Evolutionary conservation across 1,284 basidiomycete genomes (phyloP).

Genomic region (Cryptococcus hybrid): DNA sequence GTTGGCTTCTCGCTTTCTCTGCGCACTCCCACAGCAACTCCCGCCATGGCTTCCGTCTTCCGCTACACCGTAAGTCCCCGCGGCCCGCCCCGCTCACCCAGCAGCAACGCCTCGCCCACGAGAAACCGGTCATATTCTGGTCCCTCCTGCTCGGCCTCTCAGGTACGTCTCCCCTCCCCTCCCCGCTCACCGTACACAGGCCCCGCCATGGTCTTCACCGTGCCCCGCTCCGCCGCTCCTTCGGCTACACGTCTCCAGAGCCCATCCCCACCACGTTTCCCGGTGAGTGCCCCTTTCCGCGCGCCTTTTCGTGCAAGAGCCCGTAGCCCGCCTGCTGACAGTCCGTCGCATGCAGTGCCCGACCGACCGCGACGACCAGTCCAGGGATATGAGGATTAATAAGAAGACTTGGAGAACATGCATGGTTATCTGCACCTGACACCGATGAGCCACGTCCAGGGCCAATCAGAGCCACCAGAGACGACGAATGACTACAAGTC

Average conservation of each 20-base stretch:
- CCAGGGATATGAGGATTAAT: neutral
- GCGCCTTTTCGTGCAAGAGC: neutral
- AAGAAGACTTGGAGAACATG: neutral
- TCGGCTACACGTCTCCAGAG: conserved; percentile 71
- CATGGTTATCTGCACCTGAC: neutral
- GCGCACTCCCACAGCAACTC: no score
- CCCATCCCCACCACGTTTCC: conserved; percentile 81
- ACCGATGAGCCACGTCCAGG: neutral
- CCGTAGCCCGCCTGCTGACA: neutral
- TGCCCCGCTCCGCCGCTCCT: conserved; percentile 74
- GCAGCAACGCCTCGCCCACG: conserved; percentile 82
- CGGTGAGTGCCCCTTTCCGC: conserved; percentile 57
- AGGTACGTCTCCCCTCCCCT: conserved; percentile 19
- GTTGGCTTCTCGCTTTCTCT: no score
- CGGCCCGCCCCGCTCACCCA: neutral
- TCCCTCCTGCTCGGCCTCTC: conserved; percentile 56
- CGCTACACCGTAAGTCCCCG: conserved; percentile 46
- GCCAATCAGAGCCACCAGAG: neutral
- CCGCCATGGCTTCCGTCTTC: neutral
- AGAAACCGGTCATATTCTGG: conserved; percentile 89
- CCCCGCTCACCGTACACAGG: conserved; percentile 52
- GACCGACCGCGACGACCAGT: neutral
- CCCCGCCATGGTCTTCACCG: conserved; percentile 68
- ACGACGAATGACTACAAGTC: neutral
- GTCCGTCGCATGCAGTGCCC: neutral